phyloP scores from a whole-genome alignment of 257 asterid species.

The Craterostigma plantagineum region DNA sequence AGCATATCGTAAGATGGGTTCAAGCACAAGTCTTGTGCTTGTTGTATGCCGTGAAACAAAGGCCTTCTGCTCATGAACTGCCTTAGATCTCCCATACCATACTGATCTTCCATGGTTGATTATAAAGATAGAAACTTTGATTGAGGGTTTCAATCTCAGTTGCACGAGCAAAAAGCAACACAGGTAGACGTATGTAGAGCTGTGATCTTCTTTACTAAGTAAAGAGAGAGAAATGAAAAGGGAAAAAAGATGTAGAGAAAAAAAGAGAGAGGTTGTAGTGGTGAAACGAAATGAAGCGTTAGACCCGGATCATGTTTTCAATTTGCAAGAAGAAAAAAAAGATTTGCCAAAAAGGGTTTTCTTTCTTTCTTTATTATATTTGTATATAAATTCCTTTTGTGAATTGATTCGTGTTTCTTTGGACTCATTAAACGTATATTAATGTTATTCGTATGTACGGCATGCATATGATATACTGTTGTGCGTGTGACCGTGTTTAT shows the following conservation, averaged over 20 bases:
- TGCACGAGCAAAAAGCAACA: constrained; percentile 3
- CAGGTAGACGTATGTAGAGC: constrained; percentile 1
- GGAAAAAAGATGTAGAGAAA: not conserved
- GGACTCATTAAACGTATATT: too few relatives aligned
- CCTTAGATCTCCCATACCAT: constrained; percentile 56
- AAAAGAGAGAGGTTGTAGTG: constrained; percentile 2
- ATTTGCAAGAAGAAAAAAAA: too few relatives aligned
- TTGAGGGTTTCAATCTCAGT: not conserved
- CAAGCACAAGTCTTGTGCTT: constrained; percentile 34
- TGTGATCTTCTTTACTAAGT: too few relatives aligned
- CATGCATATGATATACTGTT: too few relatives aligned
- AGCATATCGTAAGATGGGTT: constrained; percentile 36
- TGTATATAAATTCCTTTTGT: too few relatives aligned
- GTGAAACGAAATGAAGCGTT: constrained; percentile 58
- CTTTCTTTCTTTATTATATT: too few relatives aligned
- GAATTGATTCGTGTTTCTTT: too few relatives aligned
- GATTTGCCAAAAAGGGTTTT: too few relatives aligned
- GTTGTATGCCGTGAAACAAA: constrained; percentile 25
- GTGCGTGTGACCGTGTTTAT: too few relatives aligned
- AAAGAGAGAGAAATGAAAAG: not conserved
- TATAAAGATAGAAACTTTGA: too few relatives aligned
- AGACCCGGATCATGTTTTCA: constrained; percentile 82
- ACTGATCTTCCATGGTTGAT: constrained; percentile 48
- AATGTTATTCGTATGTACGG: too few relatives aligned
- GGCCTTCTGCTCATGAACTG: constrained; percentile 42